Conservation (phyloP, 2,329 filamentous ascomycete genomes). For the Ceratocystis eucalypticola region DNA sequence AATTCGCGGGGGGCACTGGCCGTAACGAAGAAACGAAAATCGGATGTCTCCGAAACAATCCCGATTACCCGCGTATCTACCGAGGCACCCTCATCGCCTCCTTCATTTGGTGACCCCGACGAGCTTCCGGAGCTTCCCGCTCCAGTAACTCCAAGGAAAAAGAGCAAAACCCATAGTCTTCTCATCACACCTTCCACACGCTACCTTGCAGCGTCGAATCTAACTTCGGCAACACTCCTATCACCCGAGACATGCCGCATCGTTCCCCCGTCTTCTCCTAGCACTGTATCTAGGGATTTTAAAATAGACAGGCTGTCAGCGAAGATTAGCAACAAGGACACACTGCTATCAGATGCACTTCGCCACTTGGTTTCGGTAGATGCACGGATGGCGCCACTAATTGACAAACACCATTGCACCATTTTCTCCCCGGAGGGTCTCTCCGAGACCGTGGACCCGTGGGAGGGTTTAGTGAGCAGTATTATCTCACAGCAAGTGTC, state of each 20-base stretch:
- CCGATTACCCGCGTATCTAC: not conserved
- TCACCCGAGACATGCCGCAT: conserved; percentile 56
- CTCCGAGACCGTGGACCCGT: conserved; percentile 78
- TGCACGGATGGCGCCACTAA: conserved; percentile 53
- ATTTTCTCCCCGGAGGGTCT: conserved; percentile 72
- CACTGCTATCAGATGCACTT: conserved; percentile 59
- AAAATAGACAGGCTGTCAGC: not conserved
- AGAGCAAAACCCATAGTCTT: conserved; percentile 18
- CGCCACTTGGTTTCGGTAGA: conserved; percentile 63
- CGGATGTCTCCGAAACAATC: not conserved
- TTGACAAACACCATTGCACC: conserved; percentile 61
- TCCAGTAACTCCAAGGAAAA: conserved; percentile 22
- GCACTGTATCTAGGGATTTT: not conserved
- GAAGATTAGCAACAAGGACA: conserved; percentile 48
- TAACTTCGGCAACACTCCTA: conserved; percentile 56
- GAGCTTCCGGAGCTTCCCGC: not conserved
- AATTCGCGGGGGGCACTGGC: not conserved
- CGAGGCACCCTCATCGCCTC: not conserved
- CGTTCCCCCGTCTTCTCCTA: conserved; percentile 31
- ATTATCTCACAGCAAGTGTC: conserved; percentile 97
- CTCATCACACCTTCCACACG: conserved; percentile 32
- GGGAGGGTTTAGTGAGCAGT: conserved; percentile 65
- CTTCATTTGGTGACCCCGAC: not conserved
- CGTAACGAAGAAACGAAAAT: not conserved
- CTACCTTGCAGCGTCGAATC: conserved; percentile 48